Evolutionary conservation across 805 yeast species (phyloP).

Genomic region (Debaryomyces castellii): DNA sequence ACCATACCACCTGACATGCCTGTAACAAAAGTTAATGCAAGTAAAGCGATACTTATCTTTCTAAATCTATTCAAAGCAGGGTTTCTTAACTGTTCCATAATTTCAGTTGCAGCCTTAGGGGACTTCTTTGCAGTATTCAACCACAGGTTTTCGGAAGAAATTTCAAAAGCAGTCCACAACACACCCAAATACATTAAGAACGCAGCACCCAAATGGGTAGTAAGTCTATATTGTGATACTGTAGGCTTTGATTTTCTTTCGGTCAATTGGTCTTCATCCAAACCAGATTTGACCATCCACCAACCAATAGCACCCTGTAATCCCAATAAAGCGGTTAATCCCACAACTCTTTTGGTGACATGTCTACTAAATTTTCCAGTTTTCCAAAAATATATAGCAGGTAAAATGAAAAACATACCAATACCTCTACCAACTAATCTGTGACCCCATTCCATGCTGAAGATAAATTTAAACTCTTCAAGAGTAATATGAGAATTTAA

Average conservation of each 20-base stretch:
- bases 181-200: slow-evolving; percentile 84
- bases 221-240: slow-evolving; percentile 90
- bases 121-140: slow-evolving; percentile 41
- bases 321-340: slow-evolving; percentile 76
- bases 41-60: slow-evolving; percentile 51
- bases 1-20: slow-evolving; percentile 98
- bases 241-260: slow-evolving; percentile 93
- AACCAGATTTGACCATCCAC: slow-evolving; percentile 99
- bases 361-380: slow-evolving; percentile 64
- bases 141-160: slow-evolving; percentile 71
- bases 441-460: slow-evolving; percentile 97
- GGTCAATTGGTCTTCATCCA: slow-evolving; percentile 73
- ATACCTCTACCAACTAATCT: slow-evolving; percentile 89
- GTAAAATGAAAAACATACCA: slow-evolving; percentile 78
- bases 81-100: slow-evolving; percentile 59
- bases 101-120: slow-evolving; percentile 55
- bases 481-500: slow-evolving; percentile 85
- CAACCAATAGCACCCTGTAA: slow-evolving; percentile 96
- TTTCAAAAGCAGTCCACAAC: slow-evolving; percentile 85
- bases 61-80: slow-evolving; percentile 61
- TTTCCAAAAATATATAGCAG: slow-evolving; percentile 79
- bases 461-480: slow-evolving; percentile 93
- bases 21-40: slow-evolving; percentile 75
- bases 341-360: slow-evolving; percentile 65
- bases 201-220: slow-evolving; percentile 93